Evolutionary conservation across 768 basidiomycete genomes (phyloP).

Genomic region (Lepiota subincarnata): DNA sequence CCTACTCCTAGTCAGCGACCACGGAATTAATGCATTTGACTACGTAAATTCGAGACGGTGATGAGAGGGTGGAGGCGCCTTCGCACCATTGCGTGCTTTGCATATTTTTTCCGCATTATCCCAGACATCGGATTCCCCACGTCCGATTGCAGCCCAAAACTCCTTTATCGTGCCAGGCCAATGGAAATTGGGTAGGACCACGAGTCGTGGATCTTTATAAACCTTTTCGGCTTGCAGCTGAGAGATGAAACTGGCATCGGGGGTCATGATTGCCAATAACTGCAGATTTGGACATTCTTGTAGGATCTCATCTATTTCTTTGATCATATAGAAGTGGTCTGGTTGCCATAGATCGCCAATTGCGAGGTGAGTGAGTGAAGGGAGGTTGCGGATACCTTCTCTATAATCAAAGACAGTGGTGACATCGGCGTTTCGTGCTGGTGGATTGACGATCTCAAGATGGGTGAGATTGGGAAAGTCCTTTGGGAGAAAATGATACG

Average conservation of each 20-base stretch:
- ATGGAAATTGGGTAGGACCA: slow-evolving; percentile 23
- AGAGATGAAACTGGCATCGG: slow-evolving; percentile 16
- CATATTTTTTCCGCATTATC: slow-evolving; percentile 15
- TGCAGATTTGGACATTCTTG: slow-evolving; percentile 16
- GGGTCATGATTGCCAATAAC: slow-evolving; percentile 23
- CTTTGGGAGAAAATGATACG: slow-evolving; percentile 7
- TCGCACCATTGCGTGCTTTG: neutral
- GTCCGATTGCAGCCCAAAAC: slow-evolving; percentile 24
- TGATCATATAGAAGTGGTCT: slow-evolving; percentile 16
- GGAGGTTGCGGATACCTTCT: slow-evolving; percentile 21
- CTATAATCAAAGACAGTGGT: slow-evolving; percentile 27
- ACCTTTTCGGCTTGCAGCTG: slow-evolving; percentile 16
- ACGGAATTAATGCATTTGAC: neutral
- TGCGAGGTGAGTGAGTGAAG: slow-evolving; percentile 28
- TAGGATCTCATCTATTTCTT: slow-evolving; percentile 18
- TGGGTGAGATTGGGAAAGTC: slow-evolving; percentile 23
- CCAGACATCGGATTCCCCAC: slow-evolving; percentile 28
- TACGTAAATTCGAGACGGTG: neutral
- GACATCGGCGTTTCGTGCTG: neutral
- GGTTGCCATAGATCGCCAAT: slow-evolving; percentile 22
- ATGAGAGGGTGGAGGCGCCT: too few species aligned
- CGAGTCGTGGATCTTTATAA: slow-evolving; percentile 21
- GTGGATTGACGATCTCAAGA: slow-evolving; percentile 27
- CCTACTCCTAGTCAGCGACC: too few species aligned
- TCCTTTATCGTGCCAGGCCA: slow-evolving; percentile 16